Percentiles rank a stretch among this genome's conserved stretches.
Conservation (phyloP, 2,329 filamentous ascomycete species). For the Gnomoniopsis sp. region DNA sequence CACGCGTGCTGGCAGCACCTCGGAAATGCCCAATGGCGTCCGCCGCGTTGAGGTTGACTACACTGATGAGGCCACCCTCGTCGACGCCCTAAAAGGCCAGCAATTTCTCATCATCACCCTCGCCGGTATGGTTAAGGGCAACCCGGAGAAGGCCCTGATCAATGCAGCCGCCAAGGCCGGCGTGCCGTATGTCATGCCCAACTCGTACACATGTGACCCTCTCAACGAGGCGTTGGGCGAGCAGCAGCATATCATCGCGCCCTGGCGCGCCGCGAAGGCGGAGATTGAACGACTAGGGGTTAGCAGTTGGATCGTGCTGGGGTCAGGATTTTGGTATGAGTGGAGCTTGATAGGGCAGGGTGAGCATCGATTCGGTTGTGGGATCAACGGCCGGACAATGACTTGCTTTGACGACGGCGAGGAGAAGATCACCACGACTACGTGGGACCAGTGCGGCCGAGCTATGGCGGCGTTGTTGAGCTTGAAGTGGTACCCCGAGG, state of each 20-base stretch:
- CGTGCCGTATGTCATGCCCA: slow-evolving; percentile 54
- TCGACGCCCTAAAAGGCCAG: slow-evolving; percentile 49
- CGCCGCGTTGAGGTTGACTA: slow-evolving; percentile 41
- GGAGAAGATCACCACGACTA: slow-evolving; percentile 51
- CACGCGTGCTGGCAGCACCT: slow-evolving; percentile 39
- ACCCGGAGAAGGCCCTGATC: slow-evolving; percentile 46
- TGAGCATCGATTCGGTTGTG: slow-evolving; percentile 42
- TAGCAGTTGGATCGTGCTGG: slow-evolving; percentile 42
- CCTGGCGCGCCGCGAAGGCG: slow-evolving; percentile 25
- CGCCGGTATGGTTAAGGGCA: slow-evolving; percentile 28
- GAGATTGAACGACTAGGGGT: slow-evolving; percentile 37
- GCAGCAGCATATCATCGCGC: slow-evolving; percentile 31
- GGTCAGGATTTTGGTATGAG: slow-evolving; percentile 52
- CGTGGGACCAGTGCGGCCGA: slow-evolving; percentile 53
- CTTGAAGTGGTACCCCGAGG: slow-evolving; percentile 39
- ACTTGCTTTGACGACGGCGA: slow-evolving; percentile 54
- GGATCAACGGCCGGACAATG: slow-evolving; percentile 38
- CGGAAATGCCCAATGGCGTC: slow-evolving; percentile 41
- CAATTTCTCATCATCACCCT: slow-evolving; percentile 58
- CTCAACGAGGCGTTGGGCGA: slow-evolving; percentile 32
- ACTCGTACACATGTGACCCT: slow-evolving; percentile 42
- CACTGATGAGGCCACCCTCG: slow-evolving; percentile 38
- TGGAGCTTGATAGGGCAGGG: slow-evolving; percentile 37
- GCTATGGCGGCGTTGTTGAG: slow-evolving; percentile 48
- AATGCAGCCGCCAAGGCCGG: slow-evolving; percentile 52